phyloP scores from a whole-genome alignment of 495 filamentous ascomycete species.

The Podospora appendiculata region DNA sequence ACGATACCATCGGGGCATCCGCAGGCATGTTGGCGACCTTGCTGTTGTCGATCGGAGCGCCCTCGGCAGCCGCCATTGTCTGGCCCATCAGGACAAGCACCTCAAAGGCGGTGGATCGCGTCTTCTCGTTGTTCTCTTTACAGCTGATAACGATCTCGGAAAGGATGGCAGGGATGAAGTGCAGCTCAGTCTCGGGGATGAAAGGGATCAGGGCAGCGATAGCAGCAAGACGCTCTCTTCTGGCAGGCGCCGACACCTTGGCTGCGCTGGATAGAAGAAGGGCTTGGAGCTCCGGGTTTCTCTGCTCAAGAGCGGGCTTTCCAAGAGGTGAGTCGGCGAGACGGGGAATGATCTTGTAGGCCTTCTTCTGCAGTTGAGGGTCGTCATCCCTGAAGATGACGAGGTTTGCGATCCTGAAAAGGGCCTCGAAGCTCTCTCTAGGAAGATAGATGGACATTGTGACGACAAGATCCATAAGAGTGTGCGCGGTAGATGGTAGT shows the following conservation, averaged over 20 bases:
- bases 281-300: constrained; percentile 66
- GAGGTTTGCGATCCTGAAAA: constrained; percentile 76
- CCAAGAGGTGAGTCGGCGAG: constrained; percentile 75
- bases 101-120: constrained; percentile 80
- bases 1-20: constrained; percentile 65
- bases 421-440: constrained; percentile 63
- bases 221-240: constrained; percentile 75
- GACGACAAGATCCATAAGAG: constrained; percentile 91
- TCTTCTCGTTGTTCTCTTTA: constrained; percentile 95
- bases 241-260: constrained; percentile 74
- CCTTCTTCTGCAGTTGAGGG: constrained; percentile 97
- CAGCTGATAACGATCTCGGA: constrained; percentile 89
- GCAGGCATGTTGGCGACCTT: constrained; percentile 78
- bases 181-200: constrained; percentile 64
- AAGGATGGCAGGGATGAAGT: constrained; percentile 87
- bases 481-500: constrained; percentile 91
- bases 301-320: constrained; percentile 58
- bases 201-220: constrained; percentile 70
- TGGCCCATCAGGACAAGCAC: constrained; percentile 82
- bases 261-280: constrained; percentile 70
- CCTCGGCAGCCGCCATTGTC: constrained; percentile 58
- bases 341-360: constrained; percentile 92
- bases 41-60: constrained; percentile 71
- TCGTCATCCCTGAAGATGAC: constrained; percentile 72
- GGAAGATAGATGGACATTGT: constrained; percentile 92